Percentiles rank a stretch among this genome's conserved stretches.
These are phyloP conservation scores for Claviceps sp. DNA, from an alignment of 2,329 filamentous ascomycete genomes.

Conservation along the genomic window DNA sequence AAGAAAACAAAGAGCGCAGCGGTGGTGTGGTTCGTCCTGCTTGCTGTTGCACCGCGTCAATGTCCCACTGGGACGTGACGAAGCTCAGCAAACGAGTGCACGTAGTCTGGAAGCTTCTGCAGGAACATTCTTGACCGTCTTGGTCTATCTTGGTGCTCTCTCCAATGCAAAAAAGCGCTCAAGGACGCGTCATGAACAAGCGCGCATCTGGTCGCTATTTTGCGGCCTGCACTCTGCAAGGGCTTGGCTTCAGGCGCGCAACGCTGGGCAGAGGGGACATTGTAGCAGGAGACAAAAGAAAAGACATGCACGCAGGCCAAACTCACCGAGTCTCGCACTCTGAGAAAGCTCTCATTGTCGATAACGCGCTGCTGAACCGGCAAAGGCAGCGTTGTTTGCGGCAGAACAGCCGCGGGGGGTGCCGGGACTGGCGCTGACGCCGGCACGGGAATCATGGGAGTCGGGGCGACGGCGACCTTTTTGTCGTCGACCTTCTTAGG, in stretches of 20 bases:
- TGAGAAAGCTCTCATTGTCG: constrained; percentile 63
- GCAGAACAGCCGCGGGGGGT: constrained; percentile 3
- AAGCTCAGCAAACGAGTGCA: neutral
- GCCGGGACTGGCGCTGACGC: too few species aligned
- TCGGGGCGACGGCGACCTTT: constrained; percentile 21
- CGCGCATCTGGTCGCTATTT: neutral
- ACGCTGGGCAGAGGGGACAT: neutral
- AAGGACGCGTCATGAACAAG: too few species aligned
- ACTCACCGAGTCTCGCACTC: constrained; percentile 72
- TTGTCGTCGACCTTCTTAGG: constrained; percentile 30
- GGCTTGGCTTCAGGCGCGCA: neutral
- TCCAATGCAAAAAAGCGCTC: too few species aligned
- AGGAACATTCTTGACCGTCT: too few species aligned
- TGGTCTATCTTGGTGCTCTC: too few species aligned
- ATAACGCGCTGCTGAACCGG: constrained; percentile 28
- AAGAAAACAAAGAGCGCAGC: constrained; percentile 11
- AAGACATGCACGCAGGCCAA: constrained; percentile 5
- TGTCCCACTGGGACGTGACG: neutral
- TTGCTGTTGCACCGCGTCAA: constrained; percentile 1
- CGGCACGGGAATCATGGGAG: constrained; percentile 12
- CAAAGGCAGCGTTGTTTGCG: constrained; percentile 8
- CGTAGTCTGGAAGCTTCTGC: too few species aligned
- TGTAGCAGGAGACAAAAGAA: neutral
- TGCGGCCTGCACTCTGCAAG: neutral
- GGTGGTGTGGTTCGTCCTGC: neutral